Percentiles rank a stretch among this genome's conserved stretches.
phyloP scores from a whole-genome alignment of 2,329 filamentous ascomycete species.

The Arthrobotrys entomopaga region DNA sequence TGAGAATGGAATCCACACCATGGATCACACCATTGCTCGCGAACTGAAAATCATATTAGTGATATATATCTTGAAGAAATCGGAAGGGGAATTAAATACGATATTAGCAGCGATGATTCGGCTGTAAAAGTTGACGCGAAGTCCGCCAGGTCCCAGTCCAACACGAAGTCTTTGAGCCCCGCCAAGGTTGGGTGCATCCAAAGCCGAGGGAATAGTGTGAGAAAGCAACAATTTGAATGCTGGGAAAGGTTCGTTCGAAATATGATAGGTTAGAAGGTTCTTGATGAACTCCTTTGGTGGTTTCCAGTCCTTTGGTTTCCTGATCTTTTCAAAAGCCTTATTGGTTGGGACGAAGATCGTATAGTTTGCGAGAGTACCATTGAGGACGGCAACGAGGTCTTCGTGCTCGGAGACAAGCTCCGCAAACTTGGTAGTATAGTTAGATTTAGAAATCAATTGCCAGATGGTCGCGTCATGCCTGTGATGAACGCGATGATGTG shows the following conservation, averaged over 20 bases:
- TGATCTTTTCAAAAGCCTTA: slow-evolving; percentile 76
- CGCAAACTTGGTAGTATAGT: slow-evolving; percentile 80
- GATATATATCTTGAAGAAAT: background rate
- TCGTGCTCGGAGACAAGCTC: slow-evolving; percentile 78
- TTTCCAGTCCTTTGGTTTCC: slow-evolving; percentile 67
- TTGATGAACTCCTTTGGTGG: slow-evolving; percentile 77
- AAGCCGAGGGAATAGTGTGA: slow-evolving; percentile 78
- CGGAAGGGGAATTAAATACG: slow-evolving; percentile 64
- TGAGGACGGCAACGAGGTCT: slow-evolving; percentile 77
- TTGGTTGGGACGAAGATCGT: slow-evolving; percentile 85
- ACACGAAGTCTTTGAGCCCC: slow-evolving; percentile 75
- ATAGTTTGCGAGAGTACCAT: slow-evolving; percentile 77
- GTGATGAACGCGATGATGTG: slow-evolving; percentile 22
- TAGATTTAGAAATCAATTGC: slow-evolving; percentile 78
- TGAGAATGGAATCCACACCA: slow-evolving; percentile 76
- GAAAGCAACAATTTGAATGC: slow-evolving; percentile 73
- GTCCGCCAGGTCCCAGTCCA: slow-evolving; percentile 71
- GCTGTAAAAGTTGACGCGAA: slow-evolving; percentile 80
- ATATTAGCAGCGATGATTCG: slow-evolving; percentile 76
- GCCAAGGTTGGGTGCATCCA: slow-evolving; percentile 67
- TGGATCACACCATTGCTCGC: slow-evolving; percentile 85
- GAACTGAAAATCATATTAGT: slow-evolving; percentile 63
- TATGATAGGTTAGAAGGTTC: slow-evolving; percentile 77
- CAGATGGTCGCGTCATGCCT: slow-evolving; percentile 77
- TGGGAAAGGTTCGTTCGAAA: slow-evolving; percentile 74